Evolutionary conservation across 2,329 filamentous ascomycete species (phyloP).

Genomic region (Triangularia setosa): DNA sequence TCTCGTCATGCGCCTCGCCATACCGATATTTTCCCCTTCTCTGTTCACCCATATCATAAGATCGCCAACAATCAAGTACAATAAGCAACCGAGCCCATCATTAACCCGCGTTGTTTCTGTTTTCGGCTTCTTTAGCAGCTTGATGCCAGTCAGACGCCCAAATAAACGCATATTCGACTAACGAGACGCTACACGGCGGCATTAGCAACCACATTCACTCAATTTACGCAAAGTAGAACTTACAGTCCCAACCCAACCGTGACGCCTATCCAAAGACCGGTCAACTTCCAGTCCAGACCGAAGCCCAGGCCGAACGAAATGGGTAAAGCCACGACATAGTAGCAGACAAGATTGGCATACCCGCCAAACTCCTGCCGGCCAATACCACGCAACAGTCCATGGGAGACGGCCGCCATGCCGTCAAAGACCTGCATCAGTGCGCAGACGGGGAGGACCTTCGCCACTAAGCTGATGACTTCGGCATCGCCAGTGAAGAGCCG

Average conservation of each 20-base stretch:
- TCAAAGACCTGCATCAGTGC: conserved; percentile 91
- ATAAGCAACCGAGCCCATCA: neutral
- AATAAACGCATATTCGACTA: conserved; percentile 52
- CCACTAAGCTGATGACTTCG: conserved; percentile 65
- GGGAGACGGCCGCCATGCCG: conserved; percentile 71
- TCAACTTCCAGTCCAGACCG: conserved; percentile 69
- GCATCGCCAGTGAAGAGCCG: conserved; percentile 71
- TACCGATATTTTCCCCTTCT: neutral
- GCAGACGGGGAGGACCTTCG: conserved; percentile 70
- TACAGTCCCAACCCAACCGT: conserved; percentile 65
- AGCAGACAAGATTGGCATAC: conserved; percentile 79
- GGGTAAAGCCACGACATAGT: conserved; percentile 83
- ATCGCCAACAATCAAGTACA: neutral
- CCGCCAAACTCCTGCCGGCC: conserved; percentile 87
- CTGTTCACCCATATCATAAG: neutral
- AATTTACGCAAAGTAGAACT: conserved; percentile 30
- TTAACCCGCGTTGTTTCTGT: conserved; percentile 39
- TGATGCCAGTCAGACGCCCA: conserved; percentile 51
- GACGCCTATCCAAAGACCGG: conserved; percentile 78
- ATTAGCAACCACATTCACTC: neutral
- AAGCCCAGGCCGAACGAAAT: conserved; percentile 78
- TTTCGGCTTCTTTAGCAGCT: conserved; percentile 50
- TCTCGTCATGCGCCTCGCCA: neutral
- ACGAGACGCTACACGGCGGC: conserved; percentile 40
- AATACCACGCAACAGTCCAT: conserved; percentile 80